Base-by-base conservation (phyloP, 2,329 filamentous ascomycete species). In the Paraphoma sp. region DNA sequence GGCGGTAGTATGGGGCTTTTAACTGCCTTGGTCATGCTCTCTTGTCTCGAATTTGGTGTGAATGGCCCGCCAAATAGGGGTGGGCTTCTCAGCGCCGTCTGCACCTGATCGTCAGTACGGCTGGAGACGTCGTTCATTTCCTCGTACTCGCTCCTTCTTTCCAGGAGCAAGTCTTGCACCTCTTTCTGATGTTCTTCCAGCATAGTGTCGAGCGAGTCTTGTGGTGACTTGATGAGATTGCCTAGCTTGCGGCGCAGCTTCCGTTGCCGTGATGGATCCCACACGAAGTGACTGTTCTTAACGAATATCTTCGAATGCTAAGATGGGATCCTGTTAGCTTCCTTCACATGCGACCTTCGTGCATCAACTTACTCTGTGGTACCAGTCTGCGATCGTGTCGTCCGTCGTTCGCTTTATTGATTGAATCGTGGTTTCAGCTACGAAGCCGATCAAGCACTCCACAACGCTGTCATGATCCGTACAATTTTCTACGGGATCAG, bases 311-410 rank as follows among this genome's bases (percentile, higher is more conserved):
- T 84, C 0, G 92, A 95, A 76, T 92, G 88, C 64, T 84, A 46
- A 18, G 10, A n/a, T 36, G 16, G 10, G 4, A 14, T 14, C 4
- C 7, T 14, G 16, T 42, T 16, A 42, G 40, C 40, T n/a, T 42
- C 33, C 10, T 14, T 10, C 9, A 14, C 33, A 3, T 10, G 11
- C 29, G 16, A 45, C n/a, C 5, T 18, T 40, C 52, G 6, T 23
- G 31, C 45, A 41, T 14, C 33, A 18, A 68, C 76, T 69, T 78
- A 83, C 82, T 18, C 87, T 83, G 71, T 89, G 90, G 78, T 97
- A 98, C 94, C 94, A 98, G 16, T 84, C 82, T n/a, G 85, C 83
- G 56, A 96, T 90, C 29, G 87, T 85, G 62, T 95, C 93, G 33
- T 91, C 91, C 1, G 76, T 77, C 2, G 75, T 64, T 18, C 79